phyloP scores from a whole-genome alignment of 2,329 filamentous ascomycete species.

The Curvularia eragrostidis region DNA sequence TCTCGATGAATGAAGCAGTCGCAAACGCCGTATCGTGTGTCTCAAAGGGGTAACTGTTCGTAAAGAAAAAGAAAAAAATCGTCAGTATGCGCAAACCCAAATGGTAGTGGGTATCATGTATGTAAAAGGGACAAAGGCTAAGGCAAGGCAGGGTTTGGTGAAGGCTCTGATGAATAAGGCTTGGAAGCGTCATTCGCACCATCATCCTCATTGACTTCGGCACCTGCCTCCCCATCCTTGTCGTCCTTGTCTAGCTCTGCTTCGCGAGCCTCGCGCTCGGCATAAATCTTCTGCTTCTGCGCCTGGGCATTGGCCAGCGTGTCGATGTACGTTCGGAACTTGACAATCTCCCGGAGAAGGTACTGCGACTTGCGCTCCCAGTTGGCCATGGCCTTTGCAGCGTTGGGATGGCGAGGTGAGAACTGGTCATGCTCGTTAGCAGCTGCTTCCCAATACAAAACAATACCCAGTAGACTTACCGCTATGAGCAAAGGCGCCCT shows the following conservation, averaged over 20 bases:
- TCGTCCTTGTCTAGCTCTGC: slow-evolving; percentile 23
- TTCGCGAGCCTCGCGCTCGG: slow-evolving; percentile 42
- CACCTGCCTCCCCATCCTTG: slow-evolving; percentile 19
- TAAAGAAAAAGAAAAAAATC: slow-evolving; percentile 28
- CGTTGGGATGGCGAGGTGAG: slow-evolving; percentile 81
- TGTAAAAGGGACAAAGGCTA: slow-evolving; percentile 14
- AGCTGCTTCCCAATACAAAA: background rate
- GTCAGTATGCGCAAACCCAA: slow-evolving; percentile 36
- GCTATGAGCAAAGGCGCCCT: slow-evolving; percentile 86
- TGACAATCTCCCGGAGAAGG: slow-evolving; percentile 90
- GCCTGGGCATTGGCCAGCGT: slow-evolving; percentile 73
- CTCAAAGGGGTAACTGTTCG: slow-evolving; percentile 42
- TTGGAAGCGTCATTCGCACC: slow-evolving; percentile 46
- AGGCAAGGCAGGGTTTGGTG: slow-evolving; percentile 7
- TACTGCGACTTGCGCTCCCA: slow-evolving; percentile 98
- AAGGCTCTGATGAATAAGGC: slow-evolving; percentile 17
- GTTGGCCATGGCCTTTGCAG: slow-evolving; percentile 85
- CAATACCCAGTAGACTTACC: slow-evolving; percentile 53
- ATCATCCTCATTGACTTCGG: slow-evolving; percentile 35
- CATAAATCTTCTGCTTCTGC: slow-evolving; percentile 74
- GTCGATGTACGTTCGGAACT: slow-evolving; percentile 95
- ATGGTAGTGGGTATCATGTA: slow-evolving; percentile 15
- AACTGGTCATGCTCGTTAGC: slow-evolving; percentile 60
- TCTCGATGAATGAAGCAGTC: slow-evolving; percentile 46
- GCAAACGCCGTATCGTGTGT: slow-evolving; percentile 45